Percentiles rank a stretch among this genome's conserved stretches.
These are phyloP conservation scores for Aspergillus baeticus DNA, from an alignment of 495 filamentous ascomycete species.

Conservation along the genomic window DNA sequence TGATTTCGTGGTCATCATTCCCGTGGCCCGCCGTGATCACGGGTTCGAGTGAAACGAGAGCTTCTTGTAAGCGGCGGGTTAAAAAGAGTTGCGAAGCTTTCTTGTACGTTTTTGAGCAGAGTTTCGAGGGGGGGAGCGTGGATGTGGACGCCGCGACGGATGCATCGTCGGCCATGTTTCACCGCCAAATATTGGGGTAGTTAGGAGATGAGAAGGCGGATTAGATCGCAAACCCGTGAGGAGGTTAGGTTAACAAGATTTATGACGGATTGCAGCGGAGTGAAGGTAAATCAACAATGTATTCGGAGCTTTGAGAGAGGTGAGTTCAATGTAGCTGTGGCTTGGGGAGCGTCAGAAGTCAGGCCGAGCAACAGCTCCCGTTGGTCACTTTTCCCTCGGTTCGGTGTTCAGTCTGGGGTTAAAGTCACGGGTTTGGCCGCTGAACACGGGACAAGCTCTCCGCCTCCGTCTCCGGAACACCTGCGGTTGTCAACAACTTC, in stretches of 20 bases:
- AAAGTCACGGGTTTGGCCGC: neutral
- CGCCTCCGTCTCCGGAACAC: neutral
- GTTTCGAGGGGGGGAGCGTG: constrained; percentile 60
- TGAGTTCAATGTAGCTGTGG: constrained; percentile 14
- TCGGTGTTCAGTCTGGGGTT: constrained; percentile 15
- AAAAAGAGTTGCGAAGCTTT: constrained; percentile 89
- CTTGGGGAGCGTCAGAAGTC: constrained; percentile 4
- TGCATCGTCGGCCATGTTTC: constrained; percentile 37
- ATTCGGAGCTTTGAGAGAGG: neutral
- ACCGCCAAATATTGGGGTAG: constrained; percentile 19
- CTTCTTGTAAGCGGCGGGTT: constrained; percentile 86
- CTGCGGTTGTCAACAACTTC: neutral
- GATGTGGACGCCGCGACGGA: constrained; percentile 44
- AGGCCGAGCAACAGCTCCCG: neutral
- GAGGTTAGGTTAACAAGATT: neutral
- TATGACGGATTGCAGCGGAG: neutral
- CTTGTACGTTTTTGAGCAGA: constrained; percentile 65
- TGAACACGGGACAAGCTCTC: constrained; percentile 13
- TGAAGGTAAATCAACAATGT: neutral
- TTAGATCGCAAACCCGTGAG: neutral
- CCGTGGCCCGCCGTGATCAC: constrained; percentile 55
- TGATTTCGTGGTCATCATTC: constrained; percentile 36
- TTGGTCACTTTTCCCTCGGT: constrained; percentile 15
- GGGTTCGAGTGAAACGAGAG: constrained; percentile 76
- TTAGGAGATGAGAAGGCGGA: neutral